phyloP scores from a whole-genome alignment of 148 eudicot species.

The Silene conica region DNA sequence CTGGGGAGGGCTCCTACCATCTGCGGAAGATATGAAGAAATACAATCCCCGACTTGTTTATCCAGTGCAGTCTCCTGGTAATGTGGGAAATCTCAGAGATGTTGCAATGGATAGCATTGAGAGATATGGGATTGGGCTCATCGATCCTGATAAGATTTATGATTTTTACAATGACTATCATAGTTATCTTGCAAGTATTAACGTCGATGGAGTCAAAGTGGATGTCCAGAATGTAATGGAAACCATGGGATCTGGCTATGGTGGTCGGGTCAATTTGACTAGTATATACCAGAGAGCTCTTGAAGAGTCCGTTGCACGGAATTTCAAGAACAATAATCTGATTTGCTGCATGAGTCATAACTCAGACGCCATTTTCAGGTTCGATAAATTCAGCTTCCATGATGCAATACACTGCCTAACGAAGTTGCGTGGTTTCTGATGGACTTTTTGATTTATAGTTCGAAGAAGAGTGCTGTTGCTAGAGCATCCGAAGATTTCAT shows the following conservation, averaged over 20 bases:
- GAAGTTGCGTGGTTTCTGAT: constrained; percentile 13
- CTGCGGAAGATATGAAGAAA: constrained; percentile 40
- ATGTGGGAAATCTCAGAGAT: constrained; percentile 52
- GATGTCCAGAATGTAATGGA: constrained; percentile 58
- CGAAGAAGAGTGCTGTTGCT: constrained; percentile 43
- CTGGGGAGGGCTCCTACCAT: constrained; percentile 61
- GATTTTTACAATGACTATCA: constrained; percentile 55
- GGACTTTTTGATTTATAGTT: constrained; percentile 30
- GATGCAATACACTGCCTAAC: background rate
- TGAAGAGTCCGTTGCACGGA: constrained; percentile 43
- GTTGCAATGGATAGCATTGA: constrained; percentile 63
- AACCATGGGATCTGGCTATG: constrained; percentile 52
- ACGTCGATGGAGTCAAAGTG: constrained; percentile 63
- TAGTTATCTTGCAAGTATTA: constrained; percentile 49
- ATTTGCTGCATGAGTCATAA: constrained; percentile 63
- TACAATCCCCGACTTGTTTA: constrained; percentile 47
- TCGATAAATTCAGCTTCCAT: background rate
- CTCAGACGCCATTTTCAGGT: constrained; percentile 58
- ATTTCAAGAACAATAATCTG: constrained; percentile 48
- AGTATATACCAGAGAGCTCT: constrained; percentile 41
- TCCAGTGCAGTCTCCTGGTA: constrained; percentile 61
- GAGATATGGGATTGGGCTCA: constrained; percentile 48
- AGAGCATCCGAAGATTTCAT: constrained; percentile 66
- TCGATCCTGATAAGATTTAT: constrained; percentile 43
- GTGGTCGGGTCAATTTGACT: constrained; percentile 52